Percentiles rank a stretch among this genome's conserved stretches.
Evolutionary conservation across 164 flowering plant genomes (phyloP).

Genomic region (Umbellularia californica): DNA sequence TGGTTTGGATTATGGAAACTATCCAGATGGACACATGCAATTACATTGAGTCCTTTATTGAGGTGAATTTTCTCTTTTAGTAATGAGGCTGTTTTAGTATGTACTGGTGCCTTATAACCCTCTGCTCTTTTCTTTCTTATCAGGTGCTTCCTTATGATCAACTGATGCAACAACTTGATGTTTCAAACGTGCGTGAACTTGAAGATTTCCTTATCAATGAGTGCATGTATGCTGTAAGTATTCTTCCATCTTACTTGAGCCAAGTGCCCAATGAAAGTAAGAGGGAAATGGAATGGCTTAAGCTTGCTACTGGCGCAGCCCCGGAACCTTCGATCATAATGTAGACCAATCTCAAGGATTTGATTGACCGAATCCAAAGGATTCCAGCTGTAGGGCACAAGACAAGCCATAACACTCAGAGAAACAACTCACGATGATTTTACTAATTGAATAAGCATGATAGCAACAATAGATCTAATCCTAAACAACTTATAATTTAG

Average conservation of each 20-base stretch:
- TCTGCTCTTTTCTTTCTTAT: constrained; percentile 1
- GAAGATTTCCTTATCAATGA: constrained; percentile 98
- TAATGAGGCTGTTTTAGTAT: not conserved
- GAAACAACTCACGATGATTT: too few species aligned
- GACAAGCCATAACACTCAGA: too few species aligned
- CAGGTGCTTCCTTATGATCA: constrained; percentile 89
- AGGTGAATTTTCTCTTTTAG: not conserved
- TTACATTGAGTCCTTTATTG: not conserved
- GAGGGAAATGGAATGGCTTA: not conserved
- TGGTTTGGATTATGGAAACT: too few species aligned
- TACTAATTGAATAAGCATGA: too few species aligned
- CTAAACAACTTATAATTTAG: too few species aligned
- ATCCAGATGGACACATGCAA: not conserved
- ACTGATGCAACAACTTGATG: constrained; percentile 85
- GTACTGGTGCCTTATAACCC: not conserved
- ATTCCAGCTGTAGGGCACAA: too few species aligned
- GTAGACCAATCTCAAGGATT: too few species aligned
- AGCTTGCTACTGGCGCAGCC: not conserved
- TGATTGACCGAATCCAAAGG: too few species aligned
- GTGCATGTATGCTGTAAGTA: constrained; percentile 96
- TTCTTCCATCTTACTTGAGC: constrained; percentile 3
- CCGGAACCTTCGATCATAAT: too few species aligned
- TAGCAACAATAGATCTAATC: too few species aligned
- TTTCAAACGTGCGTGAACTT: constrained; percentile 89
- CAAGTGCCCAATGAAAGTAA: not conserved